These are phyloP conservation scores for Phaeomoniella chlamydospora DNA, from an alignment of 2,329 filamentous ascomycete genomes.

Conservation along the genomic window DNA sequence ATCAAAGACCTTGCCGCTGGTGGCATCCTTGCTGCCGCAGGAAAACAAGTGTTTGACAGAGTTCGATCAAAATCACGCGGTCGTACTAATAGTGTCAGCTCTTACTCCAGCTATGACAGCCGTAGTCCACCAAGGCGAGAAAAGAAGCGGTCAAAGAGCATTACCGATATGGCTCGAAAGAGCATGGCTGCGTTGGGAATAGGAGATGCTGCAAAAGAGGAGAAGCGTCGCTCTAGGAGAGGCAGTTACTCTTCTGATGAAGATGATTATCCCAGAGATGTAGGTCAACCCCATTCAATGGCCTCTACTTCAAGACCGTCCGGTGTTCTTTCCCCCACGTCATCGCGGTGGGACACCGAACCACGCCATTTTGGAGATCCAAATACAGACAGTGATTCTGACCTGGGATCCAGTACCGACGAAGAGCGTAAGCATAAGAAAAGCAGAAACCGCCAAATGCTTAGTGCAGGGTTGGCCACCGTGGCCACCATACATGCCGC, in stretches of 20 bases:
- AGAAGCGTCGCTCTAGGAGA: slow-evolving; percentile 12
- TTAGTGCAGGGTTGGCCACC: slow-evolving; percentile 51
- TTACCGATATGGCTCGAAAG: slow-evolving; percentile 27
- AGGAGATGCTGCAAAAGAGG: slow-evolving; percentile 14
- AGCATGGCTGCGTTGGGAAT: slow-evolving; percentile 29
- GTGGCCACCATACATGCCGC: slow-evolving; percentile 57
- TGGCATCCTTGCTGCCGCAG: slow-evolving; percentile 29
- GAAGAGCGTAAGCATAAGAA: slow-evolving; percentile 50
- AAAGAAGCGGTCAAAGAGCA: slow-evolving; percentile 28
- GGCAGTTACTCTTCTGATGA: slow-evolving; percentile 20
- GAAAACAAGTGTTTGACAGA: slow-evolving; percentile 29
- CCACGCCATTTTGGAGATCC: slow-evolving; percentile 13
- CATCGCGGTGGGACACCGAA: slow-evolving; percentile 10
- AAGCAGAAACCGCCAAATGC: slow-evolving; percentile 49
- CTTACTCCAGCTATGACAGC: slow-evolving; percentile 37
- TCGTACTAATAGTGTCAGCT: slow-evolving; percentile 27
- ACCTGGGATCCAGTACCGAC: slow-evolving; percentile 43
- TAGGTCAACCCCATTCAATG: slow-evolving; percentile 20
- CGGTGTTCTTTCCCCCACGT: slow-evolving; percentile 5
- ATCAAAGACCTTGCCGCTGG: slow-evolving; percentile 26
- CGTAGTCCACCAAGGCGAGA: slow-evolving; percentile 33
- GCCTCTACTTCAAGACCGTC: slow-evolving; percentile 12
- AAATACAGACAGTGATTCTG: slow-evolving; percentile 28
- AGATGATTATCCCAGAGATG: slow-evolving; percentile 29
- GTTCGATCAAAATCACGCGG: slow-evolving; percentile 25